Evolutionary conservation across 805 yeast species (phyloP), one percentile per base, ranked within the genome.

Genomic region (Candida krabiensis): DNA sequence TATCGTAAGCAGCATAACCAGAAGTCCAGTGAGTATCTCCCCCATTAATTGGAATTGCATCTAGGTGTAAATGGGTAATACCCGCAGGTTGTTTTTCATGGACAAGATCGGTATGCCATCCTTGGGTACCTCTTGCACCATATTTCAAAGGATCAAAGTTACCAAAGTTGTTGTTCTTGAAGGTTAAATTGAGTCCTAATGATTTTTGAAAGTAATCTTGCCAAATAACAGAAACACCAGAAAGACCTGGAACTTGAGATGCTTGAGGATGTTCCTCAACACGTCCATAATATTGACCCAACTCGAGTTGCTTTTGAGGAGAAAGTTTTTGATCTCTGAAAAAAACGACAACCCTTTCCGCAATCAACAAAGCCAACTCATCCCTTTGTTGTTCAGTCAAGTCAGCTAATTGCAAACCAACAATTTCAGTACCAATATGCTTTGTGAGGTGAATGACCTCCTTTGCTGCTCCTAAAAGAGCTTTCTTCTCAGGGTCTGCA

Each of bases 81-180:
- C 77, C 79, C 2, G 83, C 74, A 5, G 83, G 81, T 39, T 73
- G 75, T 31, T 64, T 61, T 60, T 77, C 83, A 49, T 76, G 80
- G 28, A 71, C 71, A 35, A 77, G 64, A 52, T 76, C 81, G 6
- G 79, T 67, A 61, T 76, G 82, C 75, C 76, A 74, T 13, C 53
- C 58, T 16, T 63, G 52, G 25, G 54, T 52, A 17, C 50, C 50
- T 28, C 38, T 38, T 29, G 25, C 34, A 4, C 37, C 33, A 36
- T 33, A 33, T 30, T 31, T 42, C 18, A 41, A 23, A 6, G 41
- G 26, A 40, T 47, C 54, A 28, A 35, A 51, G 36, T 52, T 49
- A 33, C 53, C 48, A 28, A 40, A 25, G 34, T 51, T 51, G 36
- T 38, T 35, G 35, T 44, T 48, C 41, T 53, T 53, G 50, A 43